Conservation (phyloP, 176 grass and related monocot genomes). For the Bolboschoenus planiculmis region DNA sequence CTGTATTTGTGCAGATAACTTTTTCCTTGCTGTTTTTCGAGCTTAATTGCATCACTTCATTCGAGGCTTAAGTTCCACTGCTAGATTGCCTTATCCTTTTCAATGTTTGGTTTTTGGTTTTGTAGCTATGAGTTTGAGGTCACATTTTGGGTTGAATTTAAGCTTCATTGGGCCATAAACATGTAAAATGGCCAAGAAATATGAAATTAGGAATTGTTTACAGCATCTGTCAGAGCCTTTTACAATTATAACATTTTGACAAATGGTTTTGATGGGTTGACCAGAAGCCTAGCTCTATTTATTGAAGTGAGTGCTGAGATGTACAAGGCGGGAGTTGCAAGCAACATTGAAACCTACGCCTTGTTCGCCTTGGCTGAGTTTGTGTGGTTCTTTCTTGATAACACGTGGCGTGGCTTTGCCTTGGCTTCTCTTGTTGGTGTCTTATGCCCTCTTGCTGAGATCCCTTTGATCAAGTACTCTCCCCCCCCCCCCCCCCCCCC, state of each 20-base stretch:
- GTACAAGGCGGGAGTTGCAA: constrained; percentile 57
- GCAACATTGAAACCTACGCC: constrained; percentile 48
- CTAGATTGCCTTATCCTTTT: not conserved
- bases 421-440: constrained; percentile 68
- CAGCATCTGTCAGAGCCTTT: not conserved
- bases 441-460: constrained; percentile 67
- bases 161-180: not conserved
- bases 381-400: constrained; percentile 67
- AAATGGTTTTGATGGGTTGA: constrained; percentile 14
- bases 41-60: not conserved
- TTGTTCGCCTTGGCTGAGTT: constrained; percentile 69
- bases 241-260: not conserved
- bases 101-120: not conserved
- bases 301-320: constrained; percentile 82
- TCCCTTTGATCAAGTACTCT: constrained; percentile 73
- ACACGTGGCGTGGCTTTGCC: constrained; percentile 78
- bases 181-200: not conserved
- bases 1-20: not conserved
- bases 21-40: not conserved
- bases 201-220: not conserved
- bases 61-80: not conserved
- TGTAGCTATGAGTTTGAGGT: not conserved
- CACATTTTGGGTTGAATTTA: not conserved
- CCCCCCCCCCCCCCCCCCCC: not conserved
- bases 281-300: constrained; percentile 64